Percentiles rank a stretch among this genome's conserved stretches.
phyloP scores from a whole-genome alignment of 345 rosid genomes.

The Eucalyptus melliodora region DNA sequence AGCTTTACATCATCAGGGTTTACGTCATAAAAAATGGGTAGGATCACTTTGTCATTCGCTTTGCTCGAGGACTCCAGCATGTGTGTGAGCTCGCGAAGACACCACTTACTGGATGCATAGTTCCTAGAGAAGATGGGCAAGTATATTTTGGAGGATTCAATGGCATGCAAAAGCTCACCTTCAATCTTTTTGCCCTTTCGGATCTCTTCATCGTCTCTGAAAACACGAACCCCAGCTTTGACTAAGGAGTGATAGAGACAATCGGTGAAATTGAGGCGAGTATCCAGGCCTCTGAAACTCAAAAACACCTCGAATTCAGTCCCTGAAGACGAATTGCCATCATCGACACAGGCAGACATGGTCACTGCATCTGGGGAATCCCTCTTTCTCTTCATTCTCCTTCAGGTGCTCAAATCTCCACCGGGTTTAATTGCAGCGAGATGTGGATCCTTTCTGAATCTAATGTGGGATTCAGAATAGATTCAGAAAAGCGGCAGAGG shows the following conservation, averaged over 20 bases:
- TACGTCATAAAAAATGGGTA: background rate
- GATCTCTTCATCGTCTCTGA: background rate
- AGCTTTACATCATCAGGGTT: background rate
- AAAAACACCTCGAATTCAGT: background rate
- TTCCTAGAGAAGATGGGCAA: background rate
- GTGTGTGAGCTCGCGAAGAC: background rate
- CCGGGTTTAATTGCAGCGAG: background rate
- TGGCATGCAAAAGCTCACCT: background rate
- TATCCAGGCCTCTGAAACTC: background rate
- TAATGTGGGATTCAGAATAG: background rate
- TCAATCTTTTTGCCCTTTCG: background rate
- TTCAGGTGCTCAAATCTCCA: background rate
- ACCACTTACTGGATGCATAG: background rate
- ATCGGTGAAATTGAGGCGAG: background rate
- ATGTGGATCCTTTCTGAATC: background rate
- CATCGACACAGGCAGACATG: background rate
- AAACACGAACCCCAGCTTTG: background rate
- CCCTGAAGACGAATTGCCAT: rapidly evolving
- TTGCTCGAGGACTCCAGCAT: background rate
- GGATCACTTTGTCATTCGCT: background rate
- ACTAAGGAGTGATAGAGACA: background rate
- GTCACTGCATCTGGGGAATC: rapidly evolving
- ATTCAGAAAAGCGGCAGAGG: background rate
- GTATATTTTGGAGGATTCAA: background rate
- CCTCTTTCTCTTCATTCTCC: background rate